These are phyloP conservation scores for Saturnispora kantuleensis DNA, from an alignment of 805 yeast species.

Conservation along the genomic window DNA sequence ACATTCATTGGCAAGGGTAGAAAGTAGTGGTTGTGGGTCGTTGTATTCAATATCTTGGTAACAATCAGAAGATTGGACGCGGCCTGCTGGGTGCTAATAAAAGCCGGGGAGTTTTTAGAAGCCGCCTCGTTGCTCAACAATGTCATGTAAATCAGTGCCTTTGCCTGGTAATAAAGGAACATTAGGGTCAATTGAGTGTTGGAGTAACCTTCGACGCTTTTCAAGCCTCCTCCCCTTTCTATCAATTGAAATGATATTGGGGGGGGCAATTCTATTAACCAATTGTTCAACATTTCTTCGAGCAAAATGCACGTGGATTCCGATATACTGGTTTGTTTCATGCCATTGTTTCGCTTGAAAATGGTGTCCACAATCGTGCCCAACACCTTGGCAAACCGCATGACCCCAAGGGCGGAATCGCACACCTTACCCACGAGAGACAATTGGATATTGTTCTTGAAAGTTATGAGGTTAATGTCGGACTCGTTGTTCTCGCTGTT, in stretches of 20 bases:
- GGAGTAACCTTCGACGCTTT: constrained; percentile 24
- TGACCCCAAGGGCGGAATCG: constrained; percentile 49
- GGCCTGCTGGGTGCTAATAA: constrained; percentile 60
- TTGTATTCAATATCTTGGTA: constrained; percentile 30
- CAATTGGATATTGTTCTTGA: constrained; percentile 43
- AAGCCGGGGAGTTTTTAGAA: constrained; percentile 41
- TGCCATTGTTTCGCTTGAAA: constrained; percentile 43
- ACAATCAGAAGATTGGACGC: constrained; percentile 50
- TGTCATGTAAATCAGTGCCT: constrained; percentile 55
- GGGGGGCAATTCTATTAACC: constrained; percentile 65
- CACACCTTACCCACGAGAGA: constrained; percentile 64
- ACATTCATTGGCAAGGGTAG: constrained; percentile 58
- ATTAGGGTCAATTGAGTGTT: constrained; percentile 45
- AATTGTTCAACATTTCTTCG: constrained; percentile 66
- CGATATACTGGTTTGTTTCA: constrained; percentile 20
- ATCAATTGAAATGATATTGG: constrained; percentile 49
- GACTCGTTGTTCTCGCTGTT: constrained; percentile 31
- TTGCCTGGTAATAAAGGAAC: constrained; percentile 51
- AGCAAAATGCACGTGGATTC: constrained; percentile 26
- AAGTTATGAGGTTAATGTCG: constrained; percentile 46
- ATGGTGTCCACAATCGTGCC: constrained; percentile 66
- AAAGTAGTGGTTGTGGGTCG: constrained; percentile 30
- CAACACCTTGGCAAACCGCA: constrained; percentile 62
- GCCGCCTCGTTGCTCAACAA: constrained; percentile 37
- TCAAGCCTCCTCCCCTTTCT: constrained; percentile 45